Conservation (phyloP, 1,139 yeast species). For the Arxiozyma telluris region DNA sequence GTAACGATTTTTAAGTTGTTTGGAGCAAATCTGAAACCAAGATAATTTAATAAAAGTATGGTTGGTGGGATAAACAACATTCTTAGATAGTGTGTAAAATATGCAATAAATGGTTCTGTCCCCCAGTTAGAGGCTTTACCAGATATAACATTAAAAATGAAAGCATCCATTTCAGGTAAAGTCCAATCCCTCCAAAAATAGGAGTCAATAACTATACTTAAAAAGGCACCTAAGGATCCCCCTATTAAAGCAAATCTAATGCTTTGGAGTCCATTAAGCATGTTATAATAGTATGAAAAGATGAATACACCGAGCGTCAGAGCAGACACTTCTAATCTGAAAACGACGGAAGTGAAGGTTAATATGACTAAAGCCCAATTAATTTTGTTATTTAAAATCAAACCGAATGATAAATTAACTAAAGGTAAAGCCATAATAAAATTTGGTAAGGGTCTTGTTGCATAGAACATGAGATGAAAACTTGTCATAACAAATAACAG, state of each 20-base stretch:
- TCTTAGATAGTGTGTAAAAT: constrained; percentile 53
- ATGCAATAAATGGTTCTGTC: constrained; percentile 60
- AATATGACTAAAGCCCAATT: constrained; percentile 47
- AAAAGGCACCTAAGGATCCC: constrained; percentile 40
- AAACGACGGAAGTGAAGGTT: constrained; percentile 56
- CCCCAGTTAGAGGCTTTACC: constrained; percentile 84
- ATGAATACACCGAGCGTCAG: constrained; percentile 45
- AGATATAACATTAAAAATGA: constrained; percentile 60
- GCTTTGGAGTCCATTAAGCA: constrained; percentile 35
- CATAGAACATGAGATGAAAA: constrained; percentile 71
- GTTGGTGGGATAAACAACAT: constrained; percentile 54
- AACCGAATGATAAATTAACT: constrained; percentile 47
- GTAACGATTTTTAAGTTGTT: constrained; percentile 34
- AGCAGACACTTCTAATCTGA: constrained; percentile 64
- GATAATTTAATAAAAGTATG: constrained; percentile 37
- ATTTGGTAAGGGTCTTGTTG: constrained; percentile 79
- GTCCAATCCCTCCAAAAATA: constrained; percentile 55
- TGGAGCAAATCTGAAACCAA: constrained; percentile 32
- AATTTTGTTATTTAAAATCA: constrained; percentile 43
- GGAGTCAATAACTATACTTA: constrained; percentile 55
- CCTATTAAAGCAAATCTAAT: constrained; percentile 45
- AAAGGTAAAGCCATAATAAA: constrained; percentile 68
- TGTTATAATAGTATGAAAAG: constrained; percentile 37
- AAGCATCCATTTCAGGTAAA: constrained; percentile 69
- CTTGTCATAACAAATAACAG: constrained; percentile 51